phyloP scores from a whole-genome alignment of 352 stramenopile species.

The Pythium sp. region DNA sequence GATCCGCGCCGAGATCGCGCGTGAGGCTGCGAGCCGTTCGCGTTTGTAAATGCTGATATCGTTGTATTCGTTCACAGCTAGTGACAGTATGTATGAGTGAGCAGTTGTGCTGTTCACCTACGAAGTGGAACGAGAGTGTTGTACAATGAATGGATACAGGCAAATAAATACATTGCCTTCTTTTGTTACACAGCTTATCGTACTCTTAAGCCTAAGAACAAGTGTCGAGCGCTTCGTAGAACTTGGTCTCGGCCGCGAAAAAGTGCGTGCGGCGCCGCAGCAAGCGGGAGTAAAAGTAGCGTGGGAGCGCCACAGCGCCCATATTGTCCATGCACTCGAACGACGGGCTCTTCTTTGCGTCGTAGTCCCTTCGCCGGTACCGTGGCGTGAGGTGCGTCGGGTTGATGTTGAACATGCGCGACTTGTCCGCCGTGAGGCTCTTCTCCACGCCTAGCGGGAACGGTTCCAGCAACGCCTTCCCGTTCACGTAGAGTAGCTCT shows the following conservation, averaged over 20 bases:
- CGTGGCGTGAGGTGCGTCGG: background rate
- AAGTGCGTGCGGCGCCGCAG: slow-evolving; percentile 42
- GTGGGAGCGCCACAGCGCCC: slow-evolving; percentile 28
- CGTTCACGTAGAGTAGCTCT: background rate
- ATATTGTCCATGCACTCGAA: slow-evolving; percentile 51
- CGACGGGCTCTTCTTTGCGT: slow-evolving; percentile 23
- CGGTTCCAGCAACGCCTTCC: background rate
- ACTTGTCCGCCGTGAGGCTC: background rate
- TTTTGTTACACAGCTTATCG: background rate
- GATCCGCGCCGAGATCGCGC: slow-evolving; percentile 53
- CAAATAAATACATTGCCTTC: background rate
- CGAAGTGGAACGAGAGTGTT: background rate
- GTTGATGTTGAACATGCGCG: background rate
- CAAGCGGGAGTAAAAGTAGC: slow-evolving; percentile 37
- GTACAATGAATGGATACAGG: background rate
- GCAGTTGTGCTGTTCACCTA: background rate
- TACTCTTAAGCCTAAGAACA: background rate
- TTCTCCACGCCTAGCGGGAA: background rate
- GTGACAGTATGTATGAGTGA: background rate
- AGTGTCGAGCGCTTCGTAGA: slow-evolving; percentile 32
- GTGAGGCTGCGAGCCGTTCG: slow-evolving; percentile 17
- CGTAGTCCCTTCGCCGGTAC: slow-evolving; percentile 50
- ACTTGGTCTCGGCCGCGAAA: slow-evolving; percentile 41
- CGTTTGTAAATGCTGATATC: slow-evolving; percentile 23
- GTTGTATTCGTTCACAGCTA: background rate